Evolutionary conservation across 176 grass and related monocot species (phyloP), one percentile per base, ranked within the genome.

Genomic region (Carex cristatella): DNA sequence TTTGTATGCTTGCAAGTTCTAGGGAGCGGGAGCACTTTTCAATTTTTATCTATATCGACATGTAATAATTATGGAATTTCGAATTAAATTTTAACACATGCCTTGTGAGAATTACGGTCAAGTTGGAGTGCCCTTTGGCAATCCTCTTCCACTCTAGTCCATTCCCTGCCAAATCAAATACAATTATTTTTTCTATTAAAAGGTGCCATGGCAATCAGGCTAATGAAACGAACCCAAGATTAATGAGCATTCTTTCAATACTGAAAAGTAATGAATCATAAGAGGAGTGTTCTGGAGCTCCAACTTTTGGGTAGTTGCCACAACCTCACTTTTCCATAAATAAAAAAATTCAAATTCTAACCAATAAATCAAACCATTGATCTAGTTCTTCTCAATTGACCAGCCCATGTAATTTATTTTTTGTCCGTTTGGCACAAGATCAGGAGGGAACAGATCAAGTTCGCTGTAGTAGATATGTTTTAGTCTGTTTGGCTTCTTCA

Each of bases 121-220:
- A 94, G 90, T 55, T 91, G 89, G 30, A 97, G 90, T 60, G 94
- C 94, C 61, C 15, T 97, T 87, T 73, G 83, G 92, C 92, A 93
- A 88, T 97, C 94, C 86, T 90, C 90, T 87, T 97, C 92, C 16
- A 97, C 94, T 85, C 71, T 94, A 64, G 69, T 27, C 94, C 92
- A 97, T 7, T 97, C 94, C 84, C 94, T 97, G 64, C 19, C 70
- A 90, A 79, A 83, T 59, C 28, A 86, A 87, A 72, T 66, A 51
- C 40, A 80, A 14, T 55, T 60, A 15, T 56, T 23, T 27, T 64
- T 13, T 27, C 14, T 28, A 48, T 81, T 81, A 65, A 64, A 37
- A 48, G 33, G 14, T 65, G 4, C 33, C 78, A 33, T 32, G 35
- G 11, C 32, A 56, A 37, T 57, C 6, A 54, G 10, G 54, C 15